Percentiles rank a stretch among this genome's conserved stretches.
These are phyloP conservation scores for Candida yuanshanica DNA, from an alignment of 805 yeast species.

Conservation along the genomic window DNA sequence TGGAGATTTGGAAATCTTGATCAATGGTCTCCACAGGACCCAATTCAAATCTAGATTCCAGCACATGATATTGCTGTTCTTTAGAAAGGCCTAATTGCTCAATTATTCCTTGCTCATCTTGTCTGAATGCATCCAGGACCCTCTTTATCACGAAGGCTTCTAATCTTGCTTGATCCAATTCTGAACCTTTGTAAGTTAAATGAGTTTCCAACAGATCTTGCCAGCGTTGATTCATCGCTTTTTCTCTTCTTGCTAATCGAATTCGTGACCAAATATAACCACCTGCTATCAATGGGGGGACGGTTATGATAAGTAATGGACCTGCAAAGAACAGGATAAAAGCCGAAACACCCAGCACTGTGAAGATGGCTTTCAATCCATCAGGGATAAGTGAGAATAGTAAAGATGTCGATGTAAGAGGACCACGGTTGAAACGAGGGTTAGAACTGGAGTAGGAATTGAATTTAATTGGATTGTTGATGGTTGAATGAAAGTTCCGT, in stretches of 20 bases:
- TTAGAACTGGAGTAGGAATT: neutral
- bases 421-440: constrained; percentile 15
- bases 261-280: constrained; percentile 12
- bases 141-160: constrained; percentile 11
- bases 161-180: constrained; percentile 10
- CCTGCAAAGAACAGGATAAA: constrained; percentile 14
- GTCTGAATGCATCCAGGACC: constrained; percentile 14
- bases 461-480: neutral
- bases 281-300: constrained; percentile 21
- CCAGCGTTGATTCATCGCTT: constrained; percentile 14
- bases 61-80: constrained; percentile 5
- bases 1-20: constrained; percentile 12
- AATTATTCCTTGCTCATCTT: constrained; percentile 14
- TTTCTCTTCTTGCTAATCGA: constrained; percentile 6
- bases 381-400: constrained; percentile 10
- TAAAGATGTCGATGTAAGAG: constrained; percentile 9
- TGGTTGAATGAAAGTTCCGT: too few relatives aligned
- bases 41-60: constrained; percentile 10
- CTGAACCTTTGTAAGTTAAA: constrained; percentile 13
- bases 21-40: constrained; percentile 15
- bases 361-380: constrained; percentile 5
- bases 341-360: constrained; percentile 10
- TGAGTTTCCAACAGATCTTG: constrained; percentile 9
- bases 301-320: constrained; percentile 19
- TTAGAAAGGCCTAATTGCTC: constrained; percentile 3